These are phyloP conservation scores for Kodamaea sagamina DNA, from an alignment of 805 yeast genomes.

Conservation along the genomic window DNA sequence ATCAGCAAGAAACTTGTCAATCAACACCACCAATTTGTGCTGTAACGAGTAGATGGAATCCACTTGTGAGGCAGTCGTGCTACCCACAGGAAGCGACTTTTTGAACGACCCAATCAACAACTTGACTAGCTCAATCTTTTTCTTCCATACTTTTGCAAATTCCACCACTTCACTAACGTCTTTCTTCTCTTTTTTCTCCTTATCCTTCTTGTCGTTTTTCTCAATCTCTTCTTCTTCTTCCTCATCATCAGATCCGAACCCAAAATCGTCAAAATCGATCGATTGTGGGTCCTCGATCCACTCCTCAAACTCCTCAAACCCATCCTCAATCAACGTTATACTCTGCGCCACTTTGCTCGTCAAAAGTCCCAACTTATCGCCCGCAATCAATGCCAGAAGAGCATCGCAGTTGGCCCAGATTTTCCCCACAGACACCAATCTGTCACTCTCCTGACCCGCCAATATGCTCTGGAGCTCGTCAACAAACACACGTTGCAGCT, in stretches of 20 bases:
- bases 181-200: conserved; percentile 28
- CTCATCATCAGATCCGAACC: conserved; percentile 37
- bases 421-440: conserved; percentile 63
- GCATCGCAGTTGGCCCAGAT: conserved; percentile 70
- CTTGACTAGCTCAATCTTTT: conserved; percentile 57
- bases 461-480: conserved; percentile 30
- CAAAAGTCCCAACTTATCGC: conserved; percentile 57
- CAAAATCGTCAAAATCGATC: conserved; percentile 47
- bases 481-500: conserved; percentile 22
- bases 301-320: conserved; percentile 63
- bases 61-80: conserved; percentile 40
- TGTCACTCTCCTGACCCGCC: conserved; percentile 28
- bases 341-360: conserved; percentile 47
- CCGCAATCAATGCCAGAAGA: conserved; percentile 40
- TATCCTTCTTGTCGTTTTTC: too few species aligned
- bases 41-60: conserved; percentile 51
- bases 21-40: conserved; percentile 40
- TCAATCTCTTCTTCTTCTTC: conserved; percentile 23
- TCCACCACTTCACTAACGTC: conserved; percentile 31
- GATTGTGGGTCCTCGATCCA: conserved; percentile 66
- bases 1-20: conserved; percentile 63
- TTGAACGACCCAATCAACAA: conserved; percentile 57
- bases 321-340: conserved; percentile 56
- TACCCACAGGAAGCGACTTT: conserved; percentile 55
- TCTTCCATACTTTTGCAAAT: conserved; percentile 51